Percentiles rank a stretch among this genome's conserved stretches.
Evolutionary conservation across 2,329 filamentous ascomycete species (phyloP).

Genomic region (Neoascochyta sp.): DNA sequence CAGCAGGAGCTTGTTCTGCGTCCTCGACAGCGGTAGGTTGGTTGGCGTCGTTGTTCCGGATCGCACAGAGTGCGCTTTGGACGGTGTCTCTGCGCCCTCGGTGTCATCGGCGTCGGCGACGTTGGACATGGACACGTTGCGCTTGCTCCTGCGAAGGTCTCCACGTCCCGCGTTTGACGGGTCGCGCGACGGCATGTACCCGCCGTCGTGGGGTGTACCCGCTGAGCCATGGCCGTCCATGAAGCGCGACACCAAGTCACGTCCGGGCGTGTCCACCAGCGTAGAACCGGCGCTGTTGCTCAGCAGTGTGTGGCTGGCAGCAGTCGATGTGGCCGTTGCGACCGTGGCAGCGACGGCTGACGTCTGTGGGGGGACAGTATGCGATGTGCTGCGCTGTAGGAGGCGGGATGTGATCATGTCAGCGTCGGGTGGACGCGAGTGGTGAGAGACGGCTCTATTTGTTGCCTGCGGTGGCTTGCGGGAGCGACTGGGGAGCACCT

Average conservation of each 20-base stretch:
- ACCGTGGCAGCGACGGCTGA: constrained; percentile 57
- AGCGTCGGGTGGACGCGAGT: constrained; percentile 50
- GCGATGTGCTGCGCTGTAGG: constrained; percentile 61
- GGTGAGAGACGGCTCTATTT: constrained; percentile 31
- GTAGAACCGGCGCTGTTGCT: constrained; percentile 39
- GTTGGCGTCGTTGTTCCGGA: constrained; percentile 41
- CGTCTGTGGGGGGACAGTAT: constrained; percentile 62
- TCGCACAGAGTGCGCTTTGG: constrained; percentile 24
- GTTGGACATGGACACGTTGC: constrained; percentile 41
- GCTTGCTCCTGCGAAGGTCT: constrained; percentile 31
- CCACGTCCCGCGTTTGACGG: constrained; percentile 14
- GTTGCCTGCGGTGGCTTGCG: constrained; percentile 23
- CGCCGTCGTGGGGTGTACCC: constrained; percentile 41
- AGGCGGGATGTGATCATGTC: constrained; percentile 65
- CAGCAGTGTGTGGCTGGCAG: constrained; percentile 34
- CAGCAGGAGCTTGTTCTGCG: constrained; percentile 72
- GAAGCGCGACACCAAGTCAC: constrained; percentile 46
- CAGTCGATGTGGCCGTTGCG: constrained; percentile 47
- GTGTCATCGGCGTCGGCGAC: constrained; percentile 21
- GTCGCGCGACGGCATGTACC: constrained; percentile 32
- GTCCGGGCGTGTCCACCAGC: constrained; percentile 39
- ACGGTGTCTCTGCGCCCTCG: constrained; percentile 23
- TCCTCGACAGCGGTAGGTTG: constrained; percentile 54
- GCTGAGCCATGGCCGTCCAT: constrained; percentile 42
- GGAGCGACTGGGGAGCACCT: constrained; percentile 27